Base-by-base conservation (phyloP, 495 filamentous ascomycete species). In the Penicillium egyptiacum region DNA sequence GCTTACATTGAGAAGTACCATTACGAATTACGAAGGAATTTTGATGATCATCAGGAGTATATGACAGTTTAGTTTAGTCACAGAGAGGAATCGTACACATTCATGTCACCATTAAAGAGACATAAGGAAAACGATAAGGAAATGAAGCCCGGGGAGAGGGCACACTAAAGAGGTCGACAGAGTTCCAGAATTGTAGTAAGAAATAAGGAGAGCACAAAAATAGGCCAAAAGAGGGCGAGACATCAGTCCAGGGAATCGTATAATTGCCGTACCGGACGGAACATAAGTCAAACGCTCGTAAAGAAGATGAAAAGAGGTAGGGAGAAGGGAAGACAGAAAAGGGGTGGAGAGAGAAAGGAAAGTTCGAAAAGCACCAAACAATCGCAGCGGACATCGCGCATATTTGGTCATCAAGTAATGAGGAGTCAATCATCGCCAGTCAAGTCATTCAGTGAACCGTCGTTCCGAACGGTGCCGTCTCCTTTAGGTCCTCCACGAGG, bases 401-500 rank as follows among this genome's bases (percentile, higher is more conserved):
- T 39, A 56, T 19, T 57, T 67, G 53, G 66, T 66, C 62, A 43
- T 57, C 22, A 60, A n/a, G 37, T 45, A 44, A 22, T 23, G 47
- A 44, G 26, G 48, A 60, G 19, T 47, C 25, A 42, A 59, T 57
- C 51, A 58, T 66, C 49, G 50, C 56, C 56, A 53, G 16, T n/a
- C 23, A 51, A 45, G 23, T 61, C 57, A 19, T 58, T 66, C 59
- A 79, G 56, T 75, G 77, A 35, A 79, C 75, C 22, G 75, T 75
- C 11, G 75, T 72, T 25, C 76, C 76, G 52, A 79, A 79, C 20
- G 76, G 76, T 40, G 76, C 86, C 51, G 87, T 91, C 75, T 90
- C 91, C 65, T 87, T 87, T 60, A 98, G 67, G 72, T 98, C 94
- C 68, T 89, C 88, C 22, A 98, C 87, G 62, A 98, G 75, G 64